phyloP scores from a whole-genome alignment of 371 early-diverging fungal species.

The Mortierella sp. region DNA sequence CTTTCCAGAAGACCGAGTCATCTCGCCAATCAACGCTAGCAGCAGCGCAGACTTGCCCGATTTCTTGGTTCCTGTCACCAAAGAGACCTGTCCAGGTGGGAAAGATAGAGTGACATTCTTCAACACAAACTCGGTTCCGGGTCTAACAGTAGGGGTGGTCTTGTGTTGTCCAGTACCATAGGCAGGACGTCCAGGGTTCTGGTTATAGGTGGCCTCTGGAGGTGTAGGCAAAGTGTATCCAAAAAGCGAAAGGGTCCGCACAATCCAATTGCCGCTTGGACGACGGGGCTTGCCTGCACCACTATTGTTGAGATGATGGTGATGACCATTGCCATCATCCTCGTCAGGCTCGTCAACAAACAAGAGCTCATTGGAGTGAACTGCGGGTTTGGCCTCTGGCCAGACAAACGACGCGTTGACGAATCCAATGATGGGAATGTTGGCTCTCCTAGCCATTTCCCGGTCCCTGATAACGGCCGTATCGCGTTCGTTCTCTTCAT shows the following conservation, averaged over 20 bases:
- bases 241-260: slow-evolving; percentile 50
- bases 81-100: slow-evolving; percentile 46
- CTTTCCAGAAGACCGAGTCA: slow-evolving; percentile 53
- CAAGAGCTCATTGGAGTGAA: slow-evolving; percentile 14
- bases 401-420: slow-evolving; percentile 54
- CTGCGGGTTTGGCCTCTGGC: slow-evolving; percentile 33
- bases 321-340: slow-evolving; percentile 21
- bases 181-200: slow-evolving; percentile 14
- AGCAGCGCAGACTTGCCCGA: slow-evolving; percentile 53
- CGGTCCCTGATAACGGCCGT: slow-evolving; percentile 49
- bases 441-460: slow-evolving; percentile 52
- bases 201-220: slow-evolving; percentile 2
- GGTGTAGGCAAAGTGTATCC: slow-evolving; percentile 45
- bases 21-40: slow-evolving; percentile 51
- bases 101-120: slow-evolving; percentile 40
- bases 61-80: slow-evolving; percentile 53
- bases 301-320: neutral
- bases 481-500: slow-evolving; percentile 56
- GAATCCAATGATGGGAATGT: slow-evolving; percentile 55
- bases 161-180: slow-evolving; percentile 19
- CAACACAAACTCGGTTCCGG: slow-evolving; percentile 30
- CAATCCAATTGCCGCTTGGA: slow-evolving; percentile 41
- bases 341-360: slow-evolving; percentile 49
- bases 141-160: neutral
- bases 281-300: neutral